Conservation (phyloP, 2,329 filamentous ascomycete genomes). For the Pestalotiopsis sp. region DNA sequence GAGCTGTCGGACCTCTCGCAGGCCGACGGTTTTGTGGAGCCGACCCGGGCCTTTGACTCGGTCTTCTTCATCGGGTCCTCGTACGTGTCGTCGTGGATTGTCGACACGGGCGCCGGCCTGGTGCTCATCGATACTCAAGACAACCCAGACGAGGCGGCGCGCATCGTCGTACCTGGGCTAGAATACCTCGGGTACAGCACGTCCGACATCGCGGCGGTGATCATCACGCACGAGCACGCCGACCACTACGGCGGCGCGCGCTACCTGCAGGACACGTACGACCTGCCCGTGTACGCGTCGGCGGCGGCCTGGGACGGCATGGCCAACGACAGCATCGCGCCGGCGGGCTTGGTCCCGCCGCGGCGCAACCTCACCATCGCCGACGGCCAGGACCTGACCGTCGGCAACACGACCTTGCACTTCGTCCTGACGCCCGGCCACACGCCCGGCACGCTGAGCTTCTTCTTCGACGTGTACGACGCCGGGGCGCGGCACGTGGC, state of each 20-base stretch:
- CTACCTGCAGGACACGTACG: slow-evolving; percentile 27
- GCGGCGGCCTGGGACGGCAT: slow-evolving; percentile 19
- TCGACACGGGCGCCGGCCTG: slow-evolving; percentile 29
- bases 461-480: slow-evolving; percentile 25
- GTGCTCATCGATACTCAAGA: slow-evolving; percentile 26
- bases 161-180: slow-evolving; percentile 22
- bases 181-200: slow-evolving; percentile 23
- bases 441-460: slow-evolving; percentile 25
- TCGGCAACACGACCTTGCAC: slow-evolving; percentile 23
- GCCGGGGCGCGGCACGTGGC: slow-evolving; percentile 22
- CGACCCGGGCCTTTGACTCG: slow-evolving; percentile 23
- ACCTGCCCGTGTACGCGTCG: slow-evolving; percentile 20
- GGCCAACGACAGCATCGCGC: slow-evolving; percentile 13
- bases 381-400: slow-evolving; percentile 21
- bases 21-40: slow-evolving; percentile 20
- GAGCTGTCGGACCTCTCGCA: neutral
- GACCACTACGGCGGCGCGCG: slow-evolving; percentile 30
- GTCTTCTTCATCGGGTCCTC: slow-evolving; percentile 26
- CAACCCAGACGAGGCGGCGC: slow-evolving; percentile 22
- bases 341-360: slow-evolving; percentile 11
- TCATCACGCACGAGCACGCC: slow-evolving; percentile 32
- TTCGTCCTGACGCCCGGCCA: slow-evolving; percentile 27
- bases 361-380: slow-evolving; percentile 1
- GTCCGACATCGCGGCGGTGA: slow-evolving; percentile 30
- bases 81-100: slow-evolving; percentile 27